Base-by-base conservation (phyloP, 163 green algal genomes). In the Chlamydomonas reinhardtii region DNA sequence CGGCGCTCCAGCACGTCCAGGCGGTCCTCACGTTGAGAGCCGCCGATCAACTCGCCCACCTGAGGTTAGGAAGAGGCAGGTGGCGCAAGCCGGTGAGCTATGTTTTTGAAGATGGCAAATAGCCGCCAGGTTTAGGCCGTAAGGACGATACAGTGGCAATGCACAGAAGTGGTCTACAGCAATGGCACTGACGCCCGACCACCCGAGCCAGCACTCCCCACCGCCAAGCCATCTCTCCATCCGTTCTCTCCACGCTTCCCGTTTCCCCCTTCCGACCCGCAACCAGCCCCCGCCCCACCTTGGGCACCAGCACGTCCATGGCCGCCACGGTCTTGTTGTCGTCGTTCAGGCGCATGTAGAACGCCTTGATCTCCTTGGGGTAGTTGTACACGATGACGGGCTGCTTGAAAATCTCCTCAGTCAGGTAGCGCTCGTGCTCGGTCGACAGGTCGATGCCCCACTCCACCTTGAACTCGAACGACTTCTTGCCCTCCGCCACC, bases 401-500 rank as follows among this genome's bases (percentile, higher is more conserved):
- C 90, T 95, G 92, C 91, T 98, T 96, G 93, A 98, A 99, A 32
- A 98, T 92, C 85, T 96, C 93, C 94, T 99, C 97, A 4, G 94
- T 96, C 56, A 99, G 91, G 90, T 97, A 99, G 31, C 98, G 95
- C 93, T 99, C 98, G 88, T 99, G 98, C 93, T 99, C 98, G 32
- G 92, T 98, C 65, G 93, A 91, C 70, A 98, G 93, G 89, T 99
- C 97, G 48, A 96, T 96, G 86, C 97, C 97, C 97, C 97, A 99
- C 74, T 93, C 78, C 12, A 99, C 96, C 84, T 81, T 87, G 74
- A 92, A 89, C 82, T 95, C 92, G 73, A 96, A 96, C 88, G 92
- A 83, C 73, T 95, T 93, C 74, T 92, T 90, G 31, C 93, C 93
- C 22, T 69, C 73, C 20, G 89, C 75, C 56, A 97, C 93, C 12